Percentiles rank a stretch among this genome's conserved stretches.
These are phyloP conservation scores for Ceratocystis lukuohia DNA, from an alignment of 2,329 filamentous ascomycete species.

Conservation along the genomic window DNA sequence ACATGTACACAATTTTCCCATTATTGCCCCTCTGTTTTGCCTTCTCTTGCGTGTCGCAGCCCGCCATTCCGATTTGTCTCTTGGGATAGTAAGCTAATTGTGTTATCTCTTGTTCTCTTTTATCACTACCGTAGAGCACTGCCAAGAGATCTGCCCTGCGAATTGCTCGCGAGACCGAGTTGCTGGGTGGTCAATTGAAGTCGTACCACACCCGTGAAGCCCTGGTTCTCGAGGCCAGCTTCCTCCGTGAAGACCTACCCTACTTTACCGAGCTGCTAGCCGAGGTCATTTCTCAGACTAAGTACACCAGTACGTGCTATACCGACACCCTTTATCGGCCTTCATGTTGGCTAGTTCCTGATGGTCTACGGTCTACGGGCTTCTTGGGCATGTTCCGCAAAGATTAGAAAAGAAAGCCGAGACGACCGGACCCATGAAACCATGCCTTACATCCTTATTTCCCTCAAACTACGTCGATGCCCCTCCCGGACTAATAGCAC, in stretches of 20 bases:
- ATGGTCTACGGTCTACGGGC: background rate
- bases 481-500: background rate
- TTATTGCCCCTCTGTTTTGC: no score
- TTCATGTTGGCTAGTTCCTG: background rate
- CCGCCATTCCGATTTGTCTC: background rate
- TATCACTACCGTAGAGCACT: slow-evolving; percentile 51
- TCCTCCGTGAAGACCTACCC: slow-evolving; percentile 87
- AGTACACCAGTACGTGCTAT: slow-evolving; percentile 54
- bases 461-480: background rate
- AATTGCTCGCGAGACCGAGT: slow-evolving; percentile 88
- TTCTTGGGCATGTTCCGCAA: slow-evolving; percentile 16
- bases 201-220: slow-evolving; percentile 88
- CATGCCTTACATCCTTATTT: background rate
- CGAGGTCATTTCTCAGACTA: slow-evolving; percentile 79
- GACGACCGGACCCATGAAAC: background rate
- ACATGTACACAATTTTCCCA: no score
- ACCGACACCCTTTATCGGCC: slow-evolving; percentile 20
- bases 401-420: slow-evolving; percentile 12
- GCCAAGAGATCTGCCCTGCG: slow-evolving; percentile 75
- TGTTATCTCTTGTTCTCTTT: slow-evolving; percentile 34
- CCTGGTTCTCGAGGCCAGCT: slow-evolving; percentile 82
- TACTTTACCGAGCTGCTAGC: slow-evolving; percentile 94
- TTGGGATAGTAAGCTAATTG: slow-evolving; percentile 15
- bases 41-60: no score
- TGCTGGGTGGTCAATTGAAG: slow-evolving; percentile 80